A percentile compares a stretch with the other conserved stretches of the same genome.
Conservation (phyloP, 441 rosid species). For the Biscutella auriculata region DNA sequence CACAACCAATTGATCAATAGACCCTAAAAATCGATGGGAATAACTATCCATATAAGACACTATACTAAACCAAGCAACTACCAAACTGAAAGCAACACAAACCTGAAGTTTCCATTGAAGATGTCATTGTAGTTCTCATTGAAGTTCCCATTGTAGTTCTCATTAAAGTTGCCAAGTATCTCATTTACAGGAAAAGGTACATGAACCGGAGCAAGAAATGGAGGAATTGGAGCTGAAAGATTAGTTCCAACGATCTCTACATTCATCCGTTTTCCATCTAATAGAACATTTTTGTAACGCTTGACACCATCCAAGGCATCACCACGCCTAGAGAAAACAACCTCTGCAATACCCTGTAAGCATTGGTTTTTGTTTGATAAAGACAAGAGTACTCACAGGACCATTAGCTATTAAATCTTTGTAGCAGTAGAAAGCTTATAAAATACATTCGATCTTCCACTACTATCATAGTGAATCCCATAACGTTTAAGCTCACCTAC, state of each 20-base stretch:
- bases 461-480: constrained; percentile 37
- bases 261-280: constrained; percentile 47
- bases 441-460: constrained; percentile 50
- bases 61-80: background rate
- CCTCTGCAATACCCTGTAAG: constrained; percentile 52
- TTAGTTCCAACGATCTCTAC: constrained; percentile 45
- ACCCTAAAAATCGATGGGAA: background rate
- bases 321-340: constrained; percentile 30
- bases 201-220: constrained; percentile 22
- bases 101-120: constrained; percentile 34
- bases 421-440: background rate
- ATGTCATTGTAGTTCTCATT: too few relatives aligned
- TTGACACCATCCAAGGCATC: constrained; percentile 49
- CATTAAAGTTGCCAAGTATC: constrained; percentile 25
- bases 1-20: background rate
- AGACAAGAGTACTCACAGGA: too few relatives aligned
- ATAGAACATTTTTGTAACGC: constrained; percentile 45
- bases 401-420: background rate
- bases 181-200: constrained; percentile 20
- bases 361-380: background rate
- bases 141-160: constrained; percentile 22
- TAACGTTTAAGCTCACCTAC: constrained; percentile 42
- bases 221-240: constrained; percentile 26
- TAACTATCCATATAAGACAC: background rate
- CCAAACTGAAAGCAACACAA: constrained; percentile 2